These are phyloP conservation scores for Suillus weaverae DNA, from an alignment of 768 basidiomycete species.

Conservation along the genomic window DNA sequence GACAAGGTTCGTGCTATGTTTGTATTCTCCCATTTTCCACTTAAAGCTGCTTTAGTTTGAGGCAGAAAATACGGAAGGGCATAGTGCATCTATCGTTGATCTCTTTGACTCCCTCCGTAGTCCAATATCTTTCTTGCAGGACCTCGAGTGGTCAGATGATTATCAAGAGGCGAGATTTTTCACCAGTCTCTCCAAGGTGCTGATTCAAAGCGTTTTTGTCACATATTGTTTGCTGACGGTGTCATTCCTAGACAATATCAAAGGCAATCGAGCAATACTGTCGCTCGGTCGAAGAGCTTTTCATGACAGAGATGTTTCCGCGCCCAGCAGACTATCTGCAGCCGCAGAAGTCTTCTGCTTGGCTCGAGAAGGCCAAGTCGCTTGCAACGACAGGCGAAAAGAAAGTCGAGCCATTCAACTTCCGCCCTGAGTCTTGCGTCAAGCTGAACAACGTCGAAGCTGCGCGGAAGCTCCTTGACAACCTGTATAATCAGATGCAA, in stretches of 20 bases:
- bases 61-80: conserved; percentile 74
- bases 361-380: conserved; percentile 83
- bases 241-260: conserved; percentile 68
- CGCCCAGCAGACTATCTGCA: conserved; percentile 75
- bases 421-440: conserved; percentile 90
- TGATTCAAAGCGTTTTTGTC: not conserved
- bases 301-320: conserved; percentile 95
- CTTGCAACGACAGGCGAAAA: conserved; percentile 80
- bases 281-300: conserved; percentile 79
- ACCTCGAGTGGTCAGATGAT: conserved; percentile 89
- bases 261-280: conserved; percentile 94
- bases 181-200: conserved; percentile 83
- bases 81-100: conserved; percentile 97
- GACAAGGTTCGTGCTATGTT: conserved; percentile 60
- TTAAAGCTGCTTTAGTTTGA: conserved; percentile 54
- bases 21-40: conserved; percentile 4
- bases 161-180: conserved; percentile 89
- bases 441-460: conserved; percentile 98
- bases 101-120: conserved; percentile 92
- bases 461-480: conserved; percentile 86
- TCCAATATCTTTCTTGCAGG: conserved; percentile 84
- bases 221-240: conserved; percentile 7
- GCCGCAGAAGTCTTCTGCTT: conserved; percentile 84
- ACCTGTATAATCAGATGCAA: conserved; percentile 89
- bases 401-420: conserved; percentile 94